Evolutionary conservation across 1,284 basidiomycete species (phyloP).

Genomic region (Leccinum insigne): DNA sequence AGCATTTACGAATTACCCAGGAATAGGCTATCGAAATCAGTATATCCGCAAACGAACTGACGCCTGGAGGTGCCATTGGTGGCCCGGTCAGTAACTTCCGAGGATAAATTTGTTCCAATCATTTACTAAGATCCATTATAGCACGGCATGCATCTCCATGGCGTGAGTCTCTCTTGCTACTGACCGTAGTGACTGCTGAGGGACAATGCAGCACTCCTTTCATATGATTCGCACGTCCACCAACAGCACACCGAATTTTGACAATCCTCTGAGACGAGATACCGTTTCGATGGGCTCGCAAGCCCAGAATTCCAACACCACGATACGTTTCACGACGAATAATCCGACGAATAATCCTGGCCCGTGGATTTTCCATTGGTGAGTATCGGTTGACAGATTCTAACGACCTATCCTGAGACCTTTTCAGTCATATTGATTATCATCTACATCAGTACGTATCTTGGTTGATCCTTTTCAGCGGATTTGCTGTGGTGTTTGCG

Average conservation of each 20-base stretch:
- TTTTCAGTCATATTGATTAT: conserved; percentile 32
- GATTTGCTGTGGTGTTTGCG: conserved; percentile 15
- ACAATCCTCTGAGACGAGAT: conserved; percentile 34
- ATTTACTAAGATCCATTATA: conserved; percentile 10
- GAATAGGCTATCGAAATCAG: conserved; percentile 49
- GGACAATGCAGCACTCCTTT: conserved; percentile 38
- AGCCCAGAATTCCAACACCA: conserved; percentile 30
- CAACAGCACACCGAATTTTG: conserved; percentile 30
- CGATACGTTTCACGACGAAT: conserved; percentile 30
- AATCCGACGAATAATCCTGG: conserved; percentile 29
- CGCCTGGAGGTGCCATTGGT: conserved; percentile 31
- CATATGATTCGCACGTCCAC: conserved; percentile 33
- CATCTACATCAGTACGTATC: conserved; percentile 27
- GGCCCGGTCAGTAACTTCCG: conserved; percentile 34
- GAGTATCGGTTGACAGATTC: conserved; percentile 1
- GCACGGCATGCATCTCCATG: conserved; percentile 39
- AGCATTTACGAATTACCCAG: conserved; percentile 45
- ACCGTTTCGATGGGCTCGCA: conserved; percentile 33
- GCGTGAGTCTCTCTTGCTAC: conserved; percentile 21
- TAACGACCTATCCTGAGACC: neutral
- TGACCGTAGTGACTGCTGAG: neutral
- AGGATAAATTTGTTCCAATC: neutral
- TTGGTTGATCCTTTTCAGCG: neutral
- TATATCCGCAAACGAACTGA: conserved; percentile 33
- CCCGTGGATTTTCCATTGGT: conserved; percentile 37